phyloP scores from a whole-genome alignment of 2,329 filamentous ascomycete species.

The Scedosporium dehoogii region DNA sequence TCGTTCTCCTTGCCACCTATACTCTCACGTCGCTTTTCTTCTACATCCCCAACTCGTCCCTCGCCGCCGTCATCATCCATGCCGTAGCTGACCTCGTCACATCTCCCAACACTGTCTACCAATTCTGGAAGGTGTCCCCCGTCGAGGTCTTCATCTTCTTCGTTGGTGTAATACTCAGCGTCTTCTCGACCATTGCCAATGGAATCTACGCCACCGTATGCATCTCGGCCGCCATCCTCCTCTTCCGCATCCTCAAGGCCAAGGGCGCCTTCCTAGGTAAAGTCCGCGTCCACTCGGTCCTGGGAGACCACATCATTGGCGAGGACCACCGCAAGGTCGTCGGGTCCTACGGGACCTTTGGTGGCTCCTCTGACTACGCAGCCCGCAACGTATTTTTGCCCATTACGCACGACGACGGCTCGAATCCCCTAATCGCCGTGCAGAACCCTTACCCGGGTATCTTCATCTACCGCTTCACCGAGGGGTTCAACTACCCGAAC shows the following conservation, averaged over 20 bases:
- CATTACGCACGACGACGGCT: constrained; percentile 77
- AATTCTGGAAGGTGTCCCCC: constrained; percentile 80
- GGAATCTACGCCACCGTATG: constrained; percentile 76
- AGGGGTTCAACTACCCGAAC: constrained; percentile 95
- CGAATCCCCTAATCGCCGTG: constrained; percentile 75
- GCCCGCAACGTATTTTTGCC: constrained; percentile 79
- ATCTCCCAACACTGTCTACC: constrained; percentile 71
- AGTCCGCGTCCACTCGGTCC: constrained; percentile 73
- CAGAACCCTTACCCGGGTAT: constrained; percentile 79
- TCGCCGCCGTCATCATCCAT: constrained; percentile 82
- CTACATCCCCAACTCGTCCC: constrained; percentile 70
- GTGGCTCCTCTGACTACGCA: constrained; percentile 17
- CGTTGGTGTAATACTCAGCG: constrained; percentile 69
- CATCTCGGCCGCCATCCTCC: constrained; percentile 58
- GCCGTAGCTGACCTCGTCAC: constrained; percentile 81
- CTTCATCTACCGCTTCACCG: constrained; percentile 90
- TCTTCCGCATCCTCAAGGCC: constrained; percentile 72
- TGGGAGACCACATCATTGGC: constrained; percentile 64
- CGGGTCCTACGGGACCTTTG: constrained; percentile 48
- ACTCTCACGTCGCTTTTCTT: constrained; percentile 76
- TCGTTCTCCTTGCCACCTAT: constrained; percentile 78
- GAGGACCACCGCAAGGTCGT: constrained; percentile 38
- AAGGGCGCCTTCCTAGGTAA: constrained; percentile 69
- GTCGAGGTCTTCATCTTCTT: constrained; percentile 80
- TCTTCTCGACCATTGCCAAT: constrained; percentile 74